Conservation (phyloP, 75 land plant genomes). For the Ceratopteris richardii region DNA sequence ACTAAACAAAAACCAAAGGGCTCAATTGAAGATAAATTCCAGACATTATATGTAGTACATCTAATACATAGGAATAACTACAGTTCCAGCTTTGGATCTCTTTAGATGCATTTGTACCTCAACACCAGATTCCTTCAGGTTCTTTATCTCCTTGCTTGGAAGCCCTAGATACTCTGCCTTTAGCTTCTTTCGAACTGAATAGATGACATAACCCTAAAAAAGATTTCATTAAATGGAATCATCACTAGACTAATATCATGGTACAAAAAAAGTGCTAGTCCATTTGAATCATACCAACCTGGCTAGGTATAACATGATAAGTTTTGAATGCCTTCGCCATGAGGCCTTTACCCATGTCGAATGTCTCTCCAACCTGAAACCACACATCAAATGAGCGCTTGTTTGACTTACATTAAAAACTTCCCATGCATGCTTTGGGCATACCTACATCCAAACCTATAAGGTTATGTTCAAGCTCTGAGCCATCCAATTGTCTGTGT, state of each 20-base stretch:
- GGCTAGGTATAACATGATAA: slow-evolving; percentile 86
- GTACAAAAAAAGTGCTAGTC: neutral
- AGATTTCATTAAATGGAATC: neutral
- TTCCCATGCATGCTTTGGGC: neutral
- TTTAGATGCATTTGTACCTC: slow-evolving; percentile 66
- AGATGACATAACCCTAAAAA: slow-evolving; percentile 84
- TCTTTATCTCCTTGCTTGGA: slow-evolving; percentile 67
- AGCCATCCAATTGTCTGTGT: slow-evolving; percentile 73
- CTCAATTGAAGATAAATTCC: too few relatives aligned
- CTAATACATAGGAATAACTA: too few relatives aligned
- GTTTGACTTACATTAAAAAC: too few relatives aligned
- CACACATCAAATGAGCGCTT: neutral
- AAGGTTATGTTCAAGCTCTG: slow-evolving; percentile 64
- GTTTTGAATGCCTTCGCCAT: slow-evolving; percentile 80
- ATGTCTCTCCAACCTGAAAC: slow-evolving; percentile 62
- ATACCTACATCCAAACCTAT: slow-evolving; percentile 83
- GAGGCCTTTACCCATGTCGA: slow-evolving; percentile 54
- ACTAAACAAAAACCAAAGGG: too few relatives aligned
- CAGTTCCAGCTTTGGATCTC: too few relatives aligned
- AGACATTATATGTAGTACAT: too few relatives aligned
- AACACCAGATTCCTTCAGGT: slow-evolving; percentile 73
- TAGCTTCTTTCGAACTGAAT: slow-evolving; percentile 83
- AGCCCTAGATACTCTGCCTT: slow-evolving; percentile 82
- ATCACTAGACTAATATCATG: neutral
- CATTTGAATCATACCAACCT: slow-evolving; percentile 31